Evolutionary conservation across 2,329 filamentous ascomycete species (phyloP).

Genomic region (Eurotiales sp.): DNA sequence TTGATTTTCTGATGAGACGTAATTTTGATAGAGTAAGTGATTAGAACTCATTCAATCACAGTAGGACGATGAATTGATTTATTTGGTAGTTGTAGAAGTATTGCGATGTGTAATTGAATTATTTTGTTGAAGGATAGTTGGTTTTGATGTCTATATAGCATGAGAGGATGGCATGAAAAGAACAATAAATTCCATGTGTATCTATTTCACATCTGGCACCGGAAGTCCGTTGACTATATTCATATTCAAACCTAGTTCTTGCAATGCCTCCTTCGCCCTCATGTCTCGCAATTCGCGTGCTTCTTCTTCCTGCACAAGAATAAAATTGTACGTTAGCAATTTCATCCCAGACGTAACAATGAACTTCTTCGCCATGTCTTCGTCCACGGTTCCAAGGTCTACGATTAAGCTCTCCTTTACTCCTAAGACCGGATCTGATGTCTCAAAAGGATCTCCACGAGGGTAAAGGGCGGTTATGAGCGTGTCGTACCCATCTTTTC

Average conservation of each 20-base stretch:
- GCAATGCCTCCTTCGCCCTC: constrained; percentile 64
- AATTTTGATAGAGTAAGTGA: no score
- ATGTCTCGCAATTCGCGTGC: constrained; percentile 62
- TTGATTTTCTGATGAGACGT: no score
- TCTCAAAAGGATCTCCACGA: constrained; percentile 74
- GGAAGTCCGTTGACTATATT: constrained; percentile 73
- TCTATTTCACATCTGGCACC: constrained; percentile 63
- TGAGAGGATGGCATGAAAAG: no score
- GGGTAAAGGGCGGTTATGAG: constrained; percentile 78
- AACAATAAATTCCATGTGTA: no score
- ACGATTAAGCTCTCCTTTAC: constrained; percentile 78
- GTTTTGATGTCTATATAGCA: no score
- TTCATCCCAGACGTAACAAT: constrained; percentile 60
- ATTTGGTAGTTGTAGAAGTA: no score
- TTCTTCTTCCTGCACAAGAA: constrained; percentile 68
- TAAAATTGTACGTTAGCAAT: constrained; percentile 69
- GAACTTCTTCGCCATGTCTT: constrained; percentile 57
- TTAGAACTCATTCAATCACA: no score
- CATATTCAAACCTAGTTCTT: constrained; percentile 62
- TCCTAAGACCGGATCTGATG: constrained; percentile 81
- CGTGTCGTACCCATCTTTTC: constrained; percentile 71
- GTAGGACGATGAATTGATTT: no score
- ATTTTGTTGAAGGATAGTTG: no score
- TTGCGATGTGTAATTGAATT: no score
- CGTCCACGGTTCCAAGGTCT: constrained; percentile 51